Base-by-base conservation (phyloP, 208 protist genomes). In the Trypanosoma melophagium region DNA sequence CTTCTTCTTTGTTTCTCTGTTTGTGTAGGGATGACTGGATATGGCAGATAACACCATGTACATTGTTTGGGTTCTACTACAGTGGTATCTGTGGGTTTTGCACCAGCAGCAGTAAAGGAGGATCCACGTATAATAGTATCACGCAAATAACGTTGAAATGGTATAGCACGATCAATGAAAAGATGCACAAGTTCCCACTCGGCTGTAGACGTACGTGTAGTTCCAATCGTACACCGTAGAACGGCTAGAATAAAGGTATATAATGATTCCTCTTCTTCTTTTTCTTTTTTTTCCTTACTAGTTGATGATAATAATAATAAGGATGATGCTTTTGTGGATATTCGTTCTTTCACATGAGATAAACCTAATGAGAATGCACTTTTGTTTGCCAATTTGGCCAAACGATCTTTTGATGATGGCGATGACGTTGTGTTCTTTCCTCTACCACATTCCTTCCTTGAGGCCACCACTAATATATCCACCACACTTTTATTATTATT, bases 181-280 rank as follows among this genome's bases (percentile, higher is more conserved):
- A 76, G 49, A 49, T 69, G 62, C 14, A 69, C 28, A 53, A 76
- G n/a, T 25, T 76, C 57, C 61, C 63, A 76, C 17, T 51, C 35
- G 24, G 47, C 47, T 16, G 22, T 28, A 7, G 41, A 42, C 44
- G n/a, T 61, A 54, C 17, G 17, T 19, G 17, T 3, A 13, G 3
- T 10, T 49, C n/a, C 16, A 8, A 69, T 60, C 2, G 22, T 51
- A 54, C 61, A 76, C 9, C 70, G 70, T 24, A 76, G 1, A 7
- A 76, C 24, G 3, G 62, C 70, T 3, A 76, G 13, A 25, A 76
- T 24, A 69, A 76, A 69, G 5, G 70, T 76, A 51, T 76, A 51
- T n/a, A 41, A 56, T 12, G 38, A 12, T 17, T 7, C n/a, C 2
- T 28, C 22, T 51, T 13, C 8, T 19, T 60, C n/a, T 10, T 28